Percentiles rank a stretch among this genome's conserved stretches.
Evolutionary conservation across 257 asterid species (phyloP).

Genomic region (Perilla frutescens): DNA sequence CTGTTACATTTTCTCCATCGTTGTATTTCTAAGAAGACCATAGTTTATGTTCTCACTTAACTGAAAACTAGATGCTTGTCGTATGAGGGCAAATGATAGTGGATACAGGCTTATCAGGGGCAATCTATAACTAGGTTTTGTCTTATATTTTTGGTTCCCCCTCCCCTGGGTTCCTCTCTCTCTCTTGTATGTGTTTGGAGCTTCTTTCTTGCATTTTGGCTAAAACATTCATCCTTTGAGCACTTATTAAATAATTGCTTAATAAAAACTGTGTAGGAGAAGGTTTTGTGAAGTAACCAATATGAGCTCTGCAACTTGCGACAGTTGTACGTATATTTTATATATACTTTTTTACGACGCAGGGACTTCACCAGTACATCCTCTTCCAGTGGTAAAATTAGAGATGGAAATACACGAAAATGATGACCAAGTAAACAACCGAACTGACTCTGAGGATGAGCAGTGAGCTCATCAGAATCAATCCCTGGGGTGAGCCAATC

Average conservation of each 20-base stretch:
- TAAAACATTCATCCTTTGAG: background rate
- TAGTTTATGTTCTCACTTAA: background rate
- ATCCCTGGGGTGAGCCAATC: constrained; percentile 36
- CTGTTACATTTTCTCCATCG: background rate
- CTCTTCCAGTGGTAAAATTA: constrained; percentile 34
- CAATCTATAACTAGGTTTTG: background rate
- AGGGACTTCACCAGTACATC: constrained; percentile 49
- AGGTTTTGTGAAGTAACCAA: background rate
- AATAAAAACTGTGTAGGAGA: background rate
- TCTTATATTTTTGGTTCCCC: background rate
- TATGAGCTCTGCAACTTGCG: background rate
- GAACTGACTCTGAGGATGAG: constrained; percentile 45
- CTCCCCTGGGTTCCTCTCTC: background rate
- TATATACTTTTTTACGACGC: constrained; percentile 20
- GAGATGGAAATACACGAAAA: constrained; percentile 32
- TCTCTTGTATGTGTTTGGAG: background rate
- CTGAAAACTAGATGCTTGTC: background rate
- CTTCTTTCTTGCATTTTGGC: constrained; percentile 17
- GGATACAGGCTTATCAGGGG: constrained; percentile 10
- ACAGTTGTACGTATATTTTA: background rate
- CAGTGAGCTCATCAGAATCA: constrained; percentile 14
- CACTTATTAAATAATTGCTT: background rate
- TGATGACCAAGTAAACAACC: constrained; percentile 19
- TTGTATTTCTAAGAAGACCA: background rate
- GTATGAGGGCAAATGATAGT: background rate